phyloP scores from a whole-genome alignment of 805 yeast species.

The Kodamaea neixiangensis region DNA sequence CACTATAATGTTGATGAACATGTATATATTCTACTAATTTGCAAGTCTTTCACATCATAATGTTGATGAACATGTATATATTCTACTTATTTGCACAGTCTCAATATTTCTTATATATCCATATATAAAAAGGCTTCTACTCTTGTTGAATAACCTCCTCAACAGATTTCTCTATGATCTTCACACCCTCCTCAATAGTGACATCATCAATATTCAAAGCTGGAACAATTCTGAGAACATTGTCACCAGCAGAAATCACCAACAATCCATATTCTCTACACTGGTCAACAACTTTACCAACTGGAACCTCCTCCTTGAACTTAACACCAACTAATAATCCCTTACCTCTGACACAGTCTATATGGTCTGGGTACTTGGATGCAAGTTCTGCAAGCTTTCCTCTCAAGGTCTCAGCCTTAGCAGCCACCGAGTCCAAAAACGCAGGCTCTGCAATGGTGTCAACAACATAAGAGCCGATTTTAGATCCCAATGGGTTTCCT shows the following conservation, averaged over 20 bases:
- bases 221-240: constrained; percentile 88
- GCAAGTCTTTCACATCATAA: too few species aligned
- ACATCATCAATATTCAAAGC: constrained; percentile 81
- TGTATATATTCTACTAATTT: too few species aligned
- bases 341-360: constrained; percentile 77
- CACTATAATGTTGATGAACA: too few species aligned
- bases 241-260: constrained; percentile 89
- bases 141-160: constrained; percentile 18
- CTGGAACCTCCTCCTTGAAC: constrained; percentile 56
- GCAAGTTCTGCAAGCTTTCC: constrained; percentile 52
- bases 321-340: constrained; percentile 88
- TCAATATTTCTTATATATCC: neutral
- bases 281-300: constrained; percentile 59
- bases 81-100: neutral
- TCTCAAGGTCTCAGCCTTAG: constrained; percentile 59
- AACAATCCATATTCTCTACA: constrained; percentile 82
- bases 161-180: constrained; percentile 62
- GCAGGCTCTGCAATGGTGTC: constrained; percentile 60
- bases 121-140: neutral
- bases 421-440: constrained; percentile 61
- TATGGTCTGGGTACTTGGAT: constrained; percentile 57
- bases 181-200: constrained; percentile 68
- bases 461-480: constrained; percentile 77
- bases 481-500: constrained; percentile 91
- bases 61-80: too few species aligned